phyloP scores from a whole-genome alignment of 306 rosid species.

The Fragaria iinumae region DNA sequence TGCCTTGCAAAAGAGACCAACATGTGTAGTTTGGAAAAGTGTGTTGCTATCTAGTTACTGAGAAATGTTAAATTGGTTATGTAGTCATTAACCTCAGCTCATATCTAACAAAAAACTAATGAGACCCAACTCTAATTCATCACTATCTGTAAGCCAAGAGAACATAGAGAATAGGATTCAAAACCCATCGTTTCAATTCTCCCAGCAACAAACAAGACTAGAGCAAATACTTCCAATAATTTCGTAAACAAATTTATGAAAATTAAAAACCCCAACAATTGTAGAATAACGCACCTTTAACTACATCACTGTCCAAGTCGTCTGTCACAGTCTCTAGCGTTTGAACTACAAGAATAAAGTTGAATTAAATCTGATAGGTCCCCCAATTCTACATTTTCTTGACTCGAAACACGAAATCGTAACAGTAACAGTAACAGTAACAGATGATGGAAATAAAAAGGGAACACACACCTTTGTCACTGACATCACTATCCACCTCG shows the following conservation, averaged over 20 bases:
- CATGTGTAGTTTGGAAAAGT: background rate
- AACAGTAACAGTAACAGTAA: too few species aligned
- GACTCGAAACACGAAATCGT: background rate
- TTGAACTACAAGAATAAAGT: constrained; percentile 10
- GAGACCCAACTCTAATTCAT: background rate
- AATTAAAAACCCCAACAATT: background rate
- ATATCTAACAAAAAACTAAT: background rate
- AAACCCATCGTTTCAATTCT: background rate
- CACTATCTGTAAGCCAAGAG: background rate
- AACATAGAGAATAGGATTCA: background rate
- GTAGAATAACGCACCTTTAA: background rate
- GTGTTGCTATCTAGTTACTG: background rate
- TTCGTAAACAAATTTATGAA: background rate
- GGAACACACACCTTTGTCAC: constrained; percentile 4
- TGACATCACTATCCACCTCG: background rate
- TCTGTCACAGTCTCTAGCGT: background rate
- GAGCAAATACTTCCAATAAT: background rate
- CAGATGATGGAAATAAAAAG: background rate
- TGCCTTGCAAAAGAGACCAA: background rate
- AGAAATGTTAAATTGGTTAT: background rate
- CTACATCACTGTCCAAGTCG: background rate
- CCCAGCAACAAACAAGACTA: background rate
- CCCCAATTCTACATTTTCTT: background rate
- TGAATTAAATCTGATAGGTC: background rate
- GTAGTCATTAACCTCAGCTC: background rate